Base-by-base conservation (phyloP, 768 basidiomycete genomes). In the Gymnopilus dilepis region DNA sequence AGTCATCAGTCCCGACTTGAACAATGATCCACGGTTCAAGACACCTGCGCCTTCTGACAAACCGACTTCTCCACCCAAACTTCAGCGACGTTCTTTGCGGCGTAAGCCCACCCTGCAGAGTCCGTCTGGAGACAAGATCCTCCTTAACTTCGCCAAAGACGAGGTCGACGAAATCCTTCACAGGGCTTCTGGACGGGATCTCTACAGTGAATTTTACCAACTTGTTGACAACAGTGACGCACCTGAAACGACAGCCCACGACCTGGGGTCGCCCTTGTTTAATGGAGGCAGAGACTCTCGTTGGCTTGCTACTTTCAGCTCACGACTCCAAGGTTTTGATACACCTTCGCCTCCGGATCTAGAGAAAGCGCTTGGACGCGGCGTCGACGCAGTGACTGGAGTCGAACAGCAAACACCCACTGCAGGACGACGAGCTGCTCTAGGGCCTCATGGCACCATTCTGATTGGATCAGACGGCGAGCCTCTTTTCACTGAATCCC, bases 1-100 rank as follows among this genome's bases (percentile, higher is more conserved):
- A 15, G 31, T 41, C 24, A 28, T 37, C 9, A 33, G 45, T 38
- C 3, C 43, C 5, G 54, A 56, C 38, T 17, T 41, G 17, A 47
- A 52, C 12, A 30, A 40, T 9, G 51, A 63, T 37, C 51, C 51
- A 37, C 59, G 59, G 53, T 60, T 60, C 41, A 51, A 31, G 28
- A 60, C 59, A 15, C 59, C 59, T 21, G 19, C 59, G 1, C 59
- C 59, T 42, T 13, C 37, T 37, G 22, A 40, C 22, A 26, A 5
- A 43, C 50, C 34, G 40, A 31, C 38, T 21, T 31, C 59, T 6
- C 59, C 59, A n/a, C 51, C 51, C 2, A 52, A 13, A 24, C 38
- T 60, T 30, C 7, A 43, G 40, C 59, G 51, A 9, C 52, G 40
- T 40, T 21, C 40, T 11, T 17, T 21, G 19, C 21, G n/a, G 8